phyloP scores from a whole-genome alignment of 2,329 filamentous ascomycete genomes.

The Trichoderma sp. region DNA sequence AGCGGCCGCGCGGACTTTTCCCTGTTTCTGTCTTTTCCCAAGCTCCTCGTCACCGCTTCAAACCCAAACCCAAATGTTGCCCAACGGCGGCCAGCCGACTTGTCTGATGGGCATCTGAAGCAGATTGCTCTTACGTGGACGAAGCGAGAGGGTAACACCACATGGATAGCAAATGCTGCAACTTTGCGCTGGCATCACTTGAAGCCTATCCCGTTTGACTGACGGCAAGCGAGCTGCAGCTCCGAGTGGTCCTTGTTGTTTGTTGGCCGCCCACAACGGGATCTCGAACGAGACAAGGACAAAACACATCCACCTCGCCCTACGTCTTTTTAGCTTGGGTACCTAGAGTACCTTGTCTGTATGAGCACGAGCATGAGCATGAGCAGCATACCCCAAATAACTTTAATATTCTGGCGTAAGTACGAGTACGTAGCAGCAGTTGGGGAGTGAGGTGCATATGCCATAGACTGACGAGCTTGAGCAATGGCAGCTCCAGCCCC shows the following conservation, averaged over 20 bases:
- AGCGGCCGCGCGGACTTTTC: neutral
- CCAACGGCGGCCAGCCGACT: neutral
- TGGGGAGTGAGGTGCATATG: neutral
- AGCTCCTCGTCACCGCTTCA: conserved; percentile 5
- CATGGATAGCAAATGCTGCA: conserved; percentile 5
- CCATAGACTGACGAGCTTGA: neutral
- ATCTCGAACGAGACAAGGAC: neutral
- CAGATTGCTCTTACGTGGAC: neutral
- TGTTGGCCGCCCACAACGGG: neutral
- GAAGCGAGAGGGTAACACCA: conserved; percentile 10
- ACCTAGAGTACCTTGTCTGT: neutral
- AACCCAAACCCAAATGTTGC: neutral
- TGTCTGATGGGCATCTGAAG: neutral
- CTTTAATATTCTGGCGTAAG: neutral
- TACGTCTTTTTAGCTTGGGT: neutral
- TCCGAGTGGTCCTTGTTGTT: neutral
- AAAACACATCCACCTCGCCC: neutral
- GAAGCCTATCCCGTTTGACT: neutral
- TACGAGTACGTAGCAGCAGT: neutral
- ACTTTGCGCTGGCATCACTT: conserved; percentile 9
- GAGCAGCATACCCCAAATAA: neutral
- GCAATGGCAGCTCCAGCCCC: neutral
- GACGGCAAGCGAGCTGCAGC: neutral
- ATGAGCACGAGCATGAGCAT: neutral
- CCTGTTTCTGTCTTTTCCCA: neutral